These are phyloP conservation scores for Dunaliella primolecta DNA, from an alignment of 139 green algal genomes.

Conservation along the genomic window DNA sequence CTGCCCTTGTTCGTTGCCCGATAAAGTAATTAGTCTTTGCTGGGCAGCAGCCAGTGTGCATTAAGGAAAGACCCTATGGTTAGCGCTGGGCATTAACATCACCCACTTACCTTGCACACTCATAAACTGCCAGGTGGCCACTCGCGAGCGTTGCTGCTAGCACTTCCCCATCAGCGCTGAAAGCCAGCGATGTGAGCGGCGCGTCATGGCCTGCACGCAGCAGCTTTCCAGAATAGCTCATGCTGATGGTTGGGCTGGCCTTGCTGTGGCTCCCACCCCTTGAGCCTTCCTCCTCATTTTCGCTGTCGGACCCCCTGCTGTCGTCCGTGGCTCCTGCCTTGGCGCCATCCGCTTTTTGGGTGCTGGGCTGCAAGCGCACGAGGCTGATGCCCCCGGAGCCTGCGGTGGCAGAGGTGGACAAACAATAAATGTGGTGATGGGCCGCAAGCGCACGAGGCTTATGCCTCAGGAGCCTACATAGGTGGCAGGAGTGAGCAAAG, in stretches of 20 bases:
- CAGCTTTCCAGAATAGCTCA: constrained; percentile 4
- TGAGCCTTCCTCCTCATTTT: not conserved
- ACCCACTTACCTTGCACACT: constrained; percentile 4
- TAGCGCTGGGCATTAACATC: too few relatives aligned
- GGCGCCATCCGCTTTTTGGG: not conserved
- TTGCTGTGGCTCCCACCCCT: not conserved
- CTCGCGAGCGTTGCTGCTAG: constrained; percentile 27
- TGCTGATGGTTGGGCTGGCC: not conserved
- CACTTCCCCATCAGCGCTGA: constrained; percentile 28
- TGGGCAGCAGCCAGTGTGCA: too few relatives aligned
- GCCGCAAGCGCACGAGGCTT: too few relatives aligned
- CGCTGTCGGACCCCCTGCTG: not conserved
- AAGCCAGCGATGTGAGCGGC: constrained; percentile 16
- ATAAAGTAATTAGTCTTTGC: too few relatives aligned
- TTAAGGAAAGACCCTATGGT: too few relatives aligned
- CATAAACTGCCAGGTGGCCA: constrained; percentile 32
- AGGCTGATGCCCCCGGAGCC: constrained; percentile 56
- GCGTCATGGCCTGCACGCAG: constrained; percentile 11
- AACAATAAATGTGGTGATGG: too few relatives aligned
- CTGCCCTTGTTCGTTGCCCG: too few relatives aligned
- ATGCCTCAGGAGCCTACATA: too few relatives aligned
- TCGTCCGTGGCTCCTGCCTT: not conserved
- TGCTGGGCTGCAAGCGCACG: constrained; percentile 19
- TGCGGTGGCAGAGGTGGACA: too few relatives aligned
- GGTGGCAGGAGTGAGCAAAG: too few relatives aligned